Evolutionary conservation across 2,329 filamentous ascomycete species (phyloP), one percentile per base, ranked within the genome.

Genomic region (Thermoascus crustaceus): DNA sequence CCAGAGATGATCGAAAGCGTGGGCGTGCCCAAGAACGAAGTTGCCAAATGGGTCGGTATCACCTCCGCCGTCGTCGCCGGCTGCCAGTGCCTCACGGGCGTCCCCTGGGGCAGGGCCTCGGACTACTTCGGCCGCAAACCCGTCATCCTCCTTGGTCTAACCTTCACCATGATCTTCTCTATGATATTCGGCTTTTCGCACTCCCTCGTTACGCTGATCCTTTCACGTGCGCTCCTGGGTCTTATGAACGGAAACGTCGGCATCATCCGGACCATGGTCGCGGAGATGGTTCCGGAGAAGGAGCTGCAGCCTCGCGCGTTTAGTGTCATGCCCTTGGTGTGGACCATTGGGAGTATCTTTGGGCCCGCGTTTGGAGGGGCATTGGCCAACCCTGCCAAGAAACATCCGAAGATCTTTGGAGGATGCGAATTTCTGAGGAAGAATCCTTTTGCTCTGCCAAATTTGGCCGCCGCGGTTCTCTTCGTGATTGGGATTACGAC

Each of bases 171-270:
- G 84, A 54, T 80, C 1, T 82, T 82, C 25, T 87, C 83, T 47
- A 49, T 95, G 13, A 45, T 86, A 14, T 95, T 88, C 76, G 89
- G 91, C 5, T 78, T 94, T 61, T 86, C 86, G 0, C 82, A 73
- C 3, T 85, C 72, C 44, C 63, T 96, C 7, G 63, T 76, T 3
- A 88, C 91, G 84, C 84, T 88, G 1, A 80, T 98, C 25, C 57
- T 71, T 3, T 75, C 85, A 8, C 76, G 89, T 52, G 82, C 78
- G 5, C 66, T 95, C n/a, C 75, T 85, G 48, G 89, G 91, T 2
- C 72, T 80, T 7, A 80, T 83, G 29, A 95, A 94, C 54, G 91
- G 89, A 35, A 96, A 95, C 54, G 81, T 89, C n/a, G 84, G 91
- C 1, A 95, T 95, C 8, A 80, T 85, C 68, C 66, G 80, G 42